A percentile compares a stretch with the other conserved stretches of the same genome.
These are phyloP conservation scores for Deuterostichococcus epilithicus DNA, from an alignment of 139 green algal species.

Conservation along the genomic window DNA sequence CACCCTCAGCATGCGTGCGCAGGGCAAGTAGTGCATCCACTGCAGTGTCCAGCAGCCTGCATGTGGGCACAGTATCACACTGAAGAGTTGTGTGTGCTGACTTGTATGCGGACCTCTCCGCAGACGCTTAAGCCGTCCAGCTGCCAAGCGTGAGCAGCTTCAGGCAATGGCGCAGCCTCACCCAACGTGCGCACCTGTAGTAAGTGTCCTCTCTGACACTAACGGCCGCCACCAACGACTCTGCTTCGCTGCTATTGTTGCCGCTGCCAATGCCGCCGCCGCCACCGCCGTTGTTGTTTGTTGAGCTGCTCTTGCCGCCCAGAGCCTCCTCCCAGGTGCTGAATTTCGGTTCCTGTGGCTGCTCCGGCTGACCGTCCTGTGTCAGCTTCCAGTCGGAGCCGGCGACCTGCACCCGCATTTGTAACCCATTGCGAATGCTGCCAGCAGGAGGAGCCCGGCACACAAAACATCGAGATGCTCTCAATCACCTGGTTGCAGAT, in stretches of 20 bases:
- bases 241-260: not conserved
- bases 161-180: too few relatives aligned
- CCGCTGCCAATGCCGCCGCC: not conserved
- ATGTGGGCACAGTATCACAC: conserved; percentile 8
- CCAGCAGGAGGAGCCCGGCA: not conserved
- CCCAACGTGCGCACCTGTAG: conserved; percentile 14
- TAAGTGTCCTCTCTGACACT: not conserved
- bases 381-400: conserved; percentile 36
- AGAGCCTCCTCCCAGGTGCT: conserved; percentile 38
- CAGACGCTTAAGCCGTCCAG: too few relatives aligned
- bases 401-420: conserved; percentile 18
- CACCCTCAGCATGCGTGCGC: too few relatives aligned
- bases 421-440: not conserved
- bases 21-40: too few relatives aligned
- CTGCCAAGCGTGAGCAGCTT: too few relatives aligned
- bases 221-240: too few relatives aligned
- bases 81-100: not conserved
- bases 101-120: not conserved
- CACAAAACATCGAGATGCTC: not conserved
- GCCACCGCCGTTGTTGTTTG: not conserved
- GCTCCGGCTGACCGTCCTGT: conserved; percentile 10
- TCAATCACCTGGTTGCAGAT: conserved; percentile 31
- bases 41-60: not conserved
- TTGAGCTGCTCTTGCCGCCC: conserved; percentile 2
- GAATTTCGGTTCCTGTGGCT: conserved; percentile 27